Percentiles rank a stretch among this genome's conserved stretches.
Conservation (phyloP, 2,329 filamentous ascomycete genomes). For the Hyphodiscus sp. region DNA sequence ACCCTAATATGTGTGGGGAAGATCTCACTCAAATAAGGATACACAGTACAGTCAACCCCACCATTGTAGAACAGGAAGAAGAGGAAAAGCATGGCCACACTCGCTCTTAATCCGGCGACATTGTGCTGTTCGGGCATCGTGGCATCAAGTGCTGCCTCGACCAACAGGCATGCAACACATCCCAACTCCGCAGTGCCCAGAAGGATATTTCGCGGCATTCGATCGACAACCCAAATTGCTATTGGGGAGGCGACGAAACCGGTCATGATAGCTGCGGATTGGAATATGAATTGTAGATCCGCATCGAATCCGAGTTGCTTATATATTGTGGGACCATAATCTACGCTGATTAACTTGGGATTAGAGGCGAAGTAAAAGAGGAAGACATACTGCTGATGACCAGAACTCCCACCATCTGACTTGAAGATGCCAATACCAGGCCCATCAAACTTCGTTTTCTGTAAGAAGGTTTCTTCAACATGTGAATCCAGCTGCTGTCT, state of each 20-base stretch:
- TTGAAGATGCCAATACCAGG: background rate
- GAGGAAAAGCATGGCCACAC: slow-evolving; percentile 2
- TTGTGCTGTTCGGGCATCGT: background rate
- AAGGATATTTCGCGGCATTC: too few relatives aligned
- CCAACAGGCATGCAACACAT: background rate
- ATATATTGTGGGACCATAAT: slow-evolving; percentile 5
- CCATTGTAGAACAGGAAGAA: background rate
- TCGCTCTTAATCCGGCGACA: background rate
- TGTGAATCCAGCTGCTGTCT: background rate
- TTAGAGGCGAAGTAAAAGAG: too few relatives aligned
- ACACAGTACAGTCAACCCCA: background rate
- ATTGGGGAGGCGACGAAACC: too few relatives aligned
- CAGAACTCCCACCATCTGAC: background rate
- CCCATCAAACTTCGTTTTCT: slow-evolving; percentile 2
- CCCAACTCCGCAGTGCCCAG: too few relatives aligned
- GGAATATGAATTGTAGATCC: background rate
- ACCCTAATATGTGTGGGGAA: slow-evolving; percentile 9
- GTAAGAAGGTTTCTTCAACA: slow-evolving; percentile 5
- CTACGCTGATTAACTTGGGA: background rate
- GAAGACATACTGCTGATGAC: slow-evolving; percentile 1
- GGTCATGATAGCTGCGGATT: too few relatives aligned
- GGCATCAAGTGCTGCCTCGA: slow-evolving; percentile 5
- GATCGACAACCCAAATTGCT: too few relatives aligned
- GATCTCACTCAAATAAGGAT: slow-evolving; percentile 4
- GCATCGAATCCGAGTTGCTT: background rate